Evolutionary conservation across 805 yeast species (phyloP).

Genomic region (Kluyveromyces aestuarii): DNA sequence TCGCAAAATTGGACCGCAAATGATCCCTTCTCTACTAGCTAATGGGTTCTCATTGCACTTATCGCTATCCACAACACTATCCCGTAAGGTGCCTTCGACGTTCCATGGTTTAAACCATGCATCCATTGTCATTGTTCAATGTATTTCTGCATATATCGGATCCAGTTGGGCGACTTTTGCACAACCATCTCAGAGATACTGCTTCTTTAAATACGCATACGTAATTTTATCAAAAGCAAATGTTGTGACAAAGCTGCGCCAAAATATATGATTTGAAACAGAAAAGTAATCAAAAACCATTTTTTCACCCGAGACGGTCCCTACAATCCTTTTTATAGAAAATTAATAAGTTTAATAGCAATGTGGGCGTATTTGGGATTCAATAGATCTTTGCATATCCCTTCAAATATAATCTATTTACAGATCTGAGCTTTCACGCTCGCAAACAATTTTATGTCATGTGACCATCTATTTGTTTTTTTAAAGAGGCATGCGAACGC

Average conservation of each 20-base stretch:
- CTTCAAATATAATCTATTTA: too few species aligned
- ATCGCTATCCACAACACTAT: conserved; percentile 14
- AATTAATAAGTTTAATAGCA: too few species aligned
- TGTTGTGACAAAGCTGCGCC: not conserved
- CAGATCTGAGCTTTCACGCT: too few species aligned
- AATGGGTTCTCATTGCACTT: conserved; percentile 16
- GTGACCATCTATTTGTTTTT: not conserved
- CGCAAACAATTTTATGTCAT: not conserved
- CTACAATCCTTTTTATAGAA: not conserved
- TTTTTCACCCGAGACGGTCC: not conserved
- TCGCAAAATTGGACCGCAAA: conserved; percentile 73
- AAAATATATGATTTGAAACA: not conserved
- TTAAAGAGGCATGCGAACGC: not conserved
- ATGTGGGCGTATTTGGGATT: too few species aligned
- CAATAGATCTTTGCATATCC: too few species aligned
- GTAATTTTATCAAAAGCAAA: not conserved
- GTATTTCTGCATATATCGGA: not conserved
- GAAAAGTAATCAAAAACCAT: not conserved
- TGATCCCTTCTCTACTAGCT: conserved; percentile 17
- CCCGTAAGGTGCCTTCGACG: not conserved
- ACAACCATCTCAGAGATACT: not conserved
- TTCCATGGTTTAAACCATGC: conserved; percentile 1
- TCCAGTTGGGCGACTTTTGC: too few species aligned
- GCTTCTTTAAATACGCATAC: not conserved
- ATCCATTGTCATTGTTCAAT: not conserved